Conservation (phyloP, 192 early-diverging fungal genomes). For the Funneliformis geosporum region DNA sequence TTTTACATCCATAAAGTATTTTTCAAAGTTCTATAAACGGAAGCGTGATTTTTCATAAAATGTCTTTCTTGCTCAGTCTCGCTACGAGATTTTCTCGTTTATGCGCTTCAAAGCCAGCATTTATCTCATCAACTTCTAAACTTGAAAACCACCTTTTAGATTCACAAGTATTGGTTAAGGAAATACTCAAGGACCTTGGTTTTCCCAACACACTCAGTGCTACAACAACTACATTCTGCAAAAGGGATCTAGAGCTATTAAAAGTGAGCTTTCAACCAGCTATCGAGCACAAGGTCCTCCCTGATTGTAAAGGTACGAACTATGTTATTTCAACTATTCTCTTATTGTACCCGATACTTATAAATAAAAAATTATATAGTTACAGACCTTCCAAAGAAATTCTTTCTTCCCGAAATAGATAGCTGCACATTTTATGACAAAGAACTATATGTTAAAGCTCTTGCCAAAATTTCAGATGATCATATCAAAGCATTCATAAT, state of each 20-base stretch:
- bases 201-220: background rate
- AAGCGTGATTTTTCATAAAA: no score
- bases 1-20: no score
- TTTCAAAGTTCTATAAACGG: no score
- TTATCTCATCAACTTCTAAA: background rate
- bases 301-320: conserved; percentile 12
- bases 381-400: background rate
- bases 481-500: no score
- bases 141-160: background rate
- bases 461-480: no score
- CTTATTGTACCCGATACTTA: conserved; percentile 3
- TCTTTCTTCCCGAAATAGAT: background rate
- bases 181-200: background rate
- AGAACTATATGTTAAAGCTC: background rate
- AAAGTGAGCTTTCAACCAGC: conserved; percentile 16
- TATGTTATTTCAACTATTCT: conserved; percentile 2
- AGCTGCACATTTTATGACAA: background rate
- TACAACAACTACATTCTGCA: background rate
- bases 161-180: background rate
- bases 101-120: background rate
- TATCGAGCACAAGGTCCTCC: background rate
- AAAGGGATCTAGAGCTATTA: background rate
- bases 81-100: background rate
- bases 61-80: background rate
- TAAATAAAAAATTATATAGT: conserved; percentile 9